Conservation (phyloP, 768 basidiomycete genomes). For the Lactarius hengduanensis region DNA sequence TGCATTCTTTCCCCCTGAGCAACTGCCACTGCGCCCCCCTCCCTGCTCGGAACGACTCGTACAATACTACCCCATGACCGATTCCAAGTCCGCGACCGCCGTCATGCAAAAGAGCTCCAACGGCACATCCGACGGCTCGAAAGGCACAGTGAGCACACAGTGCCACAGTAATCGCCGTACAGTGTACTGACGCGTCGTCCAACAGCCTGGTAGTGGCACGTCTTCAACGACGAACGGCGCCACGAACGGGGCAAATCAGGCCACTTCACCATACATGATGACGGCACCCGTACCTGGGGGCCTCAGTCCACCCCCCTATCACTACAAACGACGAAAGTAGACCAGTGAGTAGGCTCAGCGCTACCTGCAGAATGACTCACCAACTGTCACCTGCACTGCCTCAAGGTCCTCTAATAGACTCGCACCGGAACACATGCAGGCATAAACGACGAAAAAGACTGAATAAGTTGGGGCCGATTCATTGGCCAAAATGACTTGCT, state of each 20-base stretch:
- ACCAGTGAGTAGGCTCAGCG: conserved; percentile 4
- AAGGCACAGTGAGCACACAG: conserved; percentile 88
- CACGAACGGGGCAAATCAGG: conserved; percentile 9
- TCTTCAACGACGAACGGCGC: conserved; percentile 42
- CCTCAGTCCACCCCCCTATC: conserved; percentile 29
- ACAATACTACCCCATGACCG: conserved; percentile 8
- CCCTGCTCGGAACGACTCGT: background rate
- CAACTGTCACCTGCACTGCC: background rate
- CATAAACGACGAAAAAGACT: background rate
- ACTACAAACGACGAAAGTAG: conserved; percentile 25
- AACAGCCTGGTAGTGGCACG: conserved; percentile 82
- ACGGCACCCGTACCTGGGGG: conserved; percentile 25
- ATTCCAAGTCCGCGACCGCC: conserved; percentile 21
- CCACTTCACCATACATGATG: conserved; percentile 23
- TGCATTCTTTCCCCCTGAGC: background rate
- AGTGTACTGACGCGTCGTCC: conserved; percentile 79
- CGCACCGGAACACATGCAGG: background rate
- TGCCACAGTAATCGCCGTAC: conserved; percentile 94
- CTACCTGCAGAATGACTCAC: background rate
- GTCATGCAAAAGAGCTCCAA: conserved; percentile 25
- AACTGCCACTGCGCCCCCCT: conserved; percentile 2
- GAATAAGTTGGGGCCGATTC: conserved; percentile 1
- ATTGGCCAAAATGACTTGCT: conserved; percentile 15
- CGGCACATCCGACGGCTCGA: conserved; percentile 47
- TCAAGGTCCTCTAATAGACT: background rate